A percentile compares a stretch with the other conserved stretches of the same genome.
phyloP scores from a whole-genome alignment of 257 asterid genomes.

The Solanum virginianum region DNA sequence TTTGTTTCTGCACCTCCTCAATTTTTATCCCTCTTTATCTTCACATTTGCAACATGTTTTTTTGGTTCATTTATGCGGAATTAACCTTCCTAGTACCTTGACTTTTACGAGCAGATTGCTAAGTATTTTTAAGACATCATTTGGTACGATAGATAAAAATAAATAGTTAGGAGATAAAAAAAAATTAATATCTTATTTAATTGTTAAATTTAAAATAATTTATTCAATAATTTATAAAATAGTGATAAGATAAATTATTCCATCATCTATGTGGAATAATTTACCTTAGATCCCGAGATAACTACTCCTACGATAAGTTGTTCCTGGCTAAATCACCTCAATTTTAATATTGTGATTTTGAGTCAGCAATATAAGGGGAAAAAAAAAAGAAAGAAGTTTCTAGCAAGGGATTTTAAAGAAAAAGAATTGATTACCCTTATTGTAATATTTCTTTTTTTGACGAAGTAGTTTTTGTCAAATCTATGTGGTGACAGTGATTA shows the following conservation, averaged over 20 bases:
- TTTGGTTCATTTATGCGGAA: background rate
- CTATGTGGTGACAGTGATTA: background rate
- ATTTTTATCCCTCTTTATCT: background rate
- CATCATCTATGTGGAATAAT: too few relatives aligned
- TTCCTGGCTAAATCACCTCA: fast-evolving
- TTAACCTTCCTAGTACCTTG: background rate
- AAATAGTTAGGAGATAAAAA: too few relatives aligned
- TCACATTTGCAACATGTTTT: background rate
- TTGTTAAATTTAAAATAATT: too few relatives aligned
- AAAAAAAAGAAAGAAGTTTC: too few relatives aligned
- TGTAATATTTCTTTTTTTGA: background rate
- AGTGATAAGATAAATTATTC: too few relatives aligned
- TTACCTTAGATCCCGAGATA: too few relatives aligned
- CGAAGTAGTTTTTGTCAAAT: background rate
- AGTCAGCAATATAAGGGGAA: background rate
- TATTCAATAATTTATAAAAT: too few relatives aligned
- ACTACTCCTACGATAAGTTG: too few relatives aligned
- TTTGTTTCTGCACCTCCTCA: background rate
- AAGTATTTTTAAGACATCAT: too few relatives aligned
- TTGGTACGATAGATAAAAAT: too few relatives aligned
- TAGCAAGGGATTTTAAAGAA: too few relatives aligned
- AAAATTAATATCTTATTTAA: too few relatives aligned
- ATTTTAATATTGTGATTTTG: background rate
- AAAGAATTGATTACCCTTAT: background rate
- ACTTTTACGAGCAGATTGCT: background rate